Conservation (phyloP, 768 basidiomycete genomes). For the Holtermanniella nyarrowii region DNA sequence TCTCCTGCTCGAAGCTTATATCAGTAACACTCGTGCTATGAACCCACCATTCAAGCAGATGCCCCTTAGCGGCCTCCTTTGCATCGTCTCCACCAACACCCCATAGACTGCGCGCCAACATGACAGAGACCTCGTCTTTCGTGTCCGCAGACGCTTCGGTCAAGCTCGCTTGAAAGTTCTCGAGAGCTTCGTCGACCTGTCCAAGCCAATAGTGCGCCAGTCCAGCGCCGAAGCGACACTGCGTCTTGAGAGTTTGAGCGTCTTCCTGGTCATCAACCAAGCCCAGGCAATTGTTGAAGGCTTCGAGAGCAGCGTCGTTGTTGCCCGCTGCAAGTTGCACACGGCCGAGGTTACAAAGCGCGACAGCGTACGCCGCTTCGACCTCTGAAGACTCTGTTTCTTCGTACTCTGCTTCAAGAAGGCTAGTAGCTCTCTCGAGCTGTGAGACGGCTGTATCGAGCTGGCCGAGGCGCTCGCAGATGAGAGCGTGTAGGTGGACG, state of each 20-base stretch:
- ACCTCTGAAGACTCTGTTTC: slow-evolving; percentile 66
- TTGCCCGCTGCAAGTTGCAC: slow-evolving; percentile 55
- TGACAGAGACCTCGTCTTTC: slow-evolving; percentile 59
- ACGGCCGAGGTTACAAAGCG: slow-evolving; percentile 71
- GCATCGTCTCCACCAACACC: slow-evolving; percentile 64
- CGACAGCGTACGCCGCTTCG: slow-evolving; percentile 68
- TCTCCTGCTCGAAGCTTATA: slow-evolving; percentile 61
- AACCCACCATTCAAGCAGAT: slow-evolving; percentile 69
- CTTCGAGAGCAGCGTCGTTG: slow-evolving; percentile 54
- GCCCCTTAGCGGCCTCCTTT: slow-evolving; percentile 63
- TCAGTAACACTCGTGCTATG: background rate
- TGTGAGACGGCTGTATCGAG: slow-evolving; percentile 51
- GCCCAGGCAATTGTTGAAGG: slow-evolving; percentile 62
- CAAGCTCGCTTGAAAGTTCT: slow-evolving; percentile 58
- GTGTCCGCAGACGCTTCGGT: slow-evolving; percentile 43
- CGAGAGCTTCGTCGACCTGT: slow-evolving; percentile 55
- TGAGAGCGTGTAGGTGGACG: slow-evolving; percentile 69
- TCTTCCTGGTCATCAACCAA: slow-evolving; percentile 51
- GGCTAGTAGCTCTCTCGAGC: slow-evolving; percentile 53
- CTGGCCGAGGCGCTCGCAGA: slow-evolving; percentile 76
- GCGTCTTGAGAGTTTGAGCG: slow-evolving; percentile 35
- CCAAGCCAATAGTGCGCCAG: slow-evolving; percentile 59
- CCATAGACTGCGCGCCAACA: slow-evolving; percentile 84
- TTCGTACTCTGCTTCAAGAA: slow-evolving; percentile 83
- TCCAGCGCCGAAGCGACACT: slow-evolving; percentile 52